Evolutionary conservation across 495 filamentous ascomycete genomes (phyloP), one percentile per base, ranked within the genome.

Genomic region (Penicillium turbatum): DNA sequence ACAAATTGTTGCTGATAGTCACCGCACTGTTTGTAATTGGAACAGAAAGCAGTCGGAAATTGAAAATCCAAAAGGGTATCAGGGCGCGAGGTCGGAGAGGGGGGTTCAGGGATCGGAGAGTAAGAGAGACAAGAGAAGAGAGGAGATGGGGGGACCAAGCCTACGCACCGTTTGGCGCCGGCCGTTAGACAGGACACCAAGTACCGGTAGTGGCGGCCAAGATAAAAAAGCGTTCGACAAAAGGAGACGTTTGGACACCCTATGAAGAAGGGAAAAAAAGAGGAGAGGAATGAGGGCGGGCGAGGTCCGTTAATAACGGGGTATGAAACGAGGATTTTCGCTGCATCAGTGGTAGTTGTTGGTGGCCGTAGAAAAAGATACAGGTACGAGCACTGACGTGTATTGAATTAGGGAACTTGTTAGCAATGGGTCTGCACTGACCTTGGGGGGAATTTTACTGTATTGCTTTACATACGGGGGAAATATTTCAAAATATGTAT

Each of bases 131-230:
- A 2, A 24, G 21, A 50, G 50, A 55, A 58, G 53, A 63, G 57
- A 60, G 52, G 52, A 58, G 48, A 52, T 64, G 47, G 64, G 69
- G 73, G 73, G 72, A 73, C 71, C 71, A 73, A 76, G 72, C 73
- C 74, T 75, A 77, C 71, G 74, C 74, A 78, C 74, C 74, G 73
- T 76, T 75, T 78, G 74, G 74, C 74, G 74, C 74, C 74, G 73
- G 74, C 68, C 74, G 73, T 74, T 67, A 78, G 72, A 78, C 73
- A 77, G 75, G 75, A 77, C 75, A 78, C 74, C 75, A 76, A 75
- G 68, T 68, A 76, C 71, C 73, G 75, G 73, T 73, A 75, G 72
- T 76, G 75, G 75, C 73, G 75, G 72, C 75, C 73, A 78, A 72
- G 66, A 72, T 56, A 70, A 54, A 67, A n/a, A 70, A 64, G 62